phyloP scores from a whole-genome alignment of 176 grass and related monocot genomes.

The Miscanthus lutarioriparius region DNA sequence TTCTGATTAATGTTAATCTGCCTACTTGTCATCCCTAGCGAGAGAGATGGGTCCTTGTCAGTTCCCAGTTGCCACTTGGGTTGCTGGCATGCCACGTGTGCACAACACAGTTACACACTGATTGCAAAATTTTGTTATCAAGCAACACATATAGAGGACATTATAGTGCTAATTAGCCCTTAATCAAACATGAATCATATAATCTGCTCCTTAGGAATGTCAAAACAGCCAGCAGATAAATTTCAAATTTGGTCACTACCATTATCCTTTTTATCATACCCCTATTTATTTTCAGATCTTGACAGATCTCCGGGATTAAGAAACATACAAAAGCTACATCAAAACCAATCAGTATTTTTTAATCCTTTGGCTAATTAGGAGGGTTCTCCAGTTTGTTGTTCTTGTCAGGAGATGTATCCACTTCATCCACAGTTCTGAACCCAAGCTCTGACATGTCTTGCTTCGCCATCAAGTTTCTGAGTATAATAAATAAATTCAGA shows the following conservation, averaged over 20 bases:
- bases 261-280: not conserved
- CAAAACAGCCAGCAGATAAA: not conserved
- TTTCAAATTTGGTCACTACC: not conserved
- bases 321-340: conserved; percentile 4
- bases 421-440: conserved; percentile 32
- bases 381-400: conserved; percentile 20
- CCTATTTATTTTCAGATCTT: conserved; percentile 12
- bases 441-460: conserved; percentile 77
- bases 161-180: not conserved
- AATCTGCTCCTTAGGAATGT: not conserved
- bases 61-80: too few species aligned
- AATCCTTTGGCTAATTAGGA: not conserved
- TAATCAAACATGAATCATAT: not conserved
- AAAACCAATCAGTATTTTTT: conserved; percentile 28
- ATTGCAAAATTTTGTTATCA: not conserved
- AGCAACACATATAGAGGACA: not conserved
- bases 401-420: conserved; percentile 16
- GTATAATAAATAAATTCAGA: not conserved
- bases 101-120: not conserved
- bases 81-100: too few species aligned
- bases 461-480: conserved; percentile 83
- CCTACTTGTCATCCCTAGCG: too few species aligned
- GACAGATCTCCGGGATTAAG: not conserved
- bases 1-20: too few species aligned
- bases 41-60: too few species aligned